A percentile compares a stretch with the other conserved stretches of the same genome.
These are phyloP conservation scores for Penicillium coprophilum DNA, from an alignment of 495 filamentous ascomycete genomes.

Conservation along the genomic window DNA sequence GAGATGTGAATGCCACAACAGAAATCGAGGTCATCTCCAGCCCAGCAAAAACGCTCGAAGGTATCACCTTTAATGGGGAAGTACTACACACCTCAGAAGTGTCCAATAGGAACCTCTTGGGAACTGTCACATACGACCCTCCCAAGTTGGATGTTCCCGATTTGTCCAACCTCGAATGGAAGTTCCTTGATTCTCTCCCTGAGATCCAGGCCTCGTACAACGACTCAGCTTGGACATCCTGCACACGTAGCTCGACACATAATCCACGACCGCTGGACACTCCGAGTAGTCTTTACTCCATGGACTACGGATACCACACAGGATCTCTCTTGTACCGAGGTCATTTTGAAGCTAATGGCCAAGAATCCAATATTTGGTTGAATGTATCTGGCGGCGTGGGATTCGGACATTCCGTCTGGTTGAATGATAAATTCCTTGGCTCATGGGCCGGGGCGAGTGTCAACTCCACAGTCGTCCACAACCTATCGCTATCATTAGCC, in stretches of 20 bases:
- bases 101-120: slow-evolving; percentile 39
- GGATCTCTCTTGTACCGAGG: slow-evolving; percentile 66
- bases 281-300: slow-evolving; percentile 57
- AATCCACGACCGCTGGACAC: slow-evolving; percentile 52
- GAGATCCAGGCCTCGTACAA: slow-evolving; percentile 60
- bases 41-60: slow-evolving; percentile 33
- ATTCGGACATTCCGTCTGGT: slow-evolving; percentile 54
- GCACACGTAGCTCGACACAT: slow-evolving; percentile 55
- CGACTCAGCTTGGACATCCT: slow-evolving; percentile 58
- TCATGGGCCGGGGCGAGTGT: slow-evolving; percentile 49
- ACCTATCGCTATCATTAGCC: slow-evolving; percentile 22
- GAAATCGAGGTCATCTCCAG: slow-evolving; percentile 59
- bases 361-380: slow-evolving; percentile 53
- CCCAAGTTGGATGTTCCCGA: slow-evolving; percentile 52
- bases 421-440: slow-evolving; percentile 51
- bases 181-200: slow-evolving; percentile 62
- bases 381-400: slow-evolving; percentile 58
- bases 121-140: slow-evolving; percentile 40
- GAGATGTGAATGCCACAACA: slow-evolving; percentile 65
- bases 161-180: slow-evolving; percentile 58
- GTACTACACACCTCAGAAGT: slow-evolving; percentile 28
- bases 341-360: slow-evolving; percentile 61
- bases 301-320: slow-evolving; percentile 69
- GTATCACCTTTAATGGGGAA: slow-evolving; percentile 54
- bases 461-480: slow-evolving; percentile 13